Evolutionary conservation across 163 green algal species (phyloP).

Genomic region (Scenedesmus sp.): DNA sequence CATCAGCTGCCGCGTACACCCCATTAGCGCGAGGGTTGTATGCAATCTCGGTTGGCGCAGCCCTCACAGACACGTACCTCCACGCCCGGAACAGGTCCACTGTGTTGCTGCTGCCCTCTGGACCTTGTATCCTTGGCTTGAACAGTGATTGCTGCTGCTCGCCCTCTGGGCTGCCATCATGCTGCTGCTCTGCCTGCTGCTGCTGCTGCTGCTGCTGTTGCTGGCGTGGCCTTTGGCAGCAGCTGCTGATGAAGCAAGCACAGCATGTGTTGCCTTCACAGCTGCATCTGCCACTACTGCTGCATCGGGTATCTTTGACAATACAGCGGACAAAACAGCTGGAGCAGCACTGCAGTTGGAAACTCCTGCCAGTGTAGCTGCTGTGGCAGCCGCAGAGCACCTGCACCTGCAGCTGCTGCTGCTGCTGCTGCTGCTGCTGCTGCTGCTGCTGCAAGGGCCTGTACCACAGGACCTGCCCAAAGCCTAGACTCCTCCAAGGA

Average conservation of each 20-base stretch:
- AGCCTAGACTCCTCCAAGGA: neutral
- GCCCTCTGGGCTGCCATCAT: neutral
- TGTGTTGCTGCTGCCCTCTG: neutral
- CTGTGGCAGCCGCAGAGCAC: neutral
- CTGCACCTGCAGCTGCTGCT: neutral
- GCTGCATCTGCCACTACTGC: neutral
- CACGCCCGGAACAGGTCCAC: conserved; percentile 2
- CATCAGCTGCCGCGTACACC: neutral
- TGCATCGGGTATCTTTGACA: neutral
- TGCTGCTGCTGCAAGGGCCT: conserved; percentile 11
- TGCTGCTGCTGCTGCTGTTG: conserved; percentile 6
- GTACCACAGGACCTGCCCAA: conserved; percentile 2
- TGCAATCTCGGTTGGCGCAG: neutral
- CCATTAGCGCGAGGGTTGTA: neutral
- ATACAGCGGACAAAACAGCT: neutral
- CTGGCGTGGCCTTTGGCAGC: neutral
- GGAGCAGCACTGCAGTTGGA: neutral
- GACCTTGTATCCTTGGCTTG: neutral
- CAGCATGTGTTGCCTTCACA: neutral
- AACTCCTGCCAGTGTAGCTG: neutral
- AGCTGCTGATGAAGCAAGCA: neutral
- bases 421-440: neutral
- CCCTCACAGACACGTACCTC: neutral
- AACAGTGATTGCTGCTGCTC: neutral
- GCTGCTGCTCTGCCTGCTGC: neutral